phyloP scores from a whole-genome alignment of 805 yeast species.

The Huiozyma sinensis region DNA sequence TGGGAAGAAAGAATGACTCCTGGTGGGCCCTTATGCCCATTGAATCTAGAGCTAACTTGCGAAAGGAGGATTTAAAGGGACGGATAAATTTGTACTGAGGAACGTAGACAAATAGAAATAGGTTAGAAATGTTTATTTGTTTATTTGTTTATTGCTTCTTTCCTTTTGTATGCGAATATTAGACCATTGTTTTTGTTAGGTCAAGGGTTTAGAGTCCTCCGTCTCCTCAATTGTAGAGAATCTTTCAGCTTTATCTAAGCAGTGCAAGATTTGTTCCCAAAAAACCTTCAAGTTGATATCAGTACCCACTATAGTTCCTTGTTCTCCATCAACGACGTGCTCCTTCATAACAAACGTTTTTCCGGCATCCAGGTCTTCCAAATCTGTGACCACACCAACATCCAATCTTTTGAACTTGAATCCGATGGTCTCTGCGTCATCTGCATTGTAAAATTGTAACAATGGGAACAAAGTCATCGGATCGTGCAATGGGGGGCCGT shows the following conservation, averaged over 20 bases:
- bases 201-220: background rate
- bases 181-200: background rate
- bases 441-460: constrained; percentile 33
- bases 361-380: constrained; percentile 44
- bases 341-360: constrained; percentile 34
- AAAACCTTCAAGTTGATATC: constrained; percentile 33
- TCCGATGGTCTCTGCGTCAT: constrained; percentile 10
- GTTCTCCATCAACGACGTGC: background rate
- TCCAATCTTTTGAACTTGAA: constrained; percentile 18
- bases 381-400: constrained; percentile 19
- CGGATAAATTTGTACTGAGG: background rate
- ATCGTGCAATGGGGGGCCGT: constrained; percentile 75
- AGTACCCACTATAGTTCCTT: constrained; percentile 33
- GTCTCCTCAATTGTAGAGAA: constrained; percentile 14
- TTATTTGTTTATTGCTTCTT: background rate
- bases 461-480: constrained; percentile 60
- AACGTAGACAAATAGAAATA: background rate
- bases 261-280: constrained; percentile 36
- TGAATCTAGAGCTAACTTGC: constrained; percentile 26
- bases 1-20: constrained; percentile 46
- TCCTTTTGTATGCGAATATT: background rate
- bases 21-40: constrained; percentile 49
- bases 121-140: background rate
- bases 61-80: constrained; percentile 1
- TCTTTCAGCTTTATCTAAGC: constrained; percentile 31